Base-by-base conservation (phyloP, 768 basidiomycete genomes). In the Naganishia vaughanmartiniae region DNA sequence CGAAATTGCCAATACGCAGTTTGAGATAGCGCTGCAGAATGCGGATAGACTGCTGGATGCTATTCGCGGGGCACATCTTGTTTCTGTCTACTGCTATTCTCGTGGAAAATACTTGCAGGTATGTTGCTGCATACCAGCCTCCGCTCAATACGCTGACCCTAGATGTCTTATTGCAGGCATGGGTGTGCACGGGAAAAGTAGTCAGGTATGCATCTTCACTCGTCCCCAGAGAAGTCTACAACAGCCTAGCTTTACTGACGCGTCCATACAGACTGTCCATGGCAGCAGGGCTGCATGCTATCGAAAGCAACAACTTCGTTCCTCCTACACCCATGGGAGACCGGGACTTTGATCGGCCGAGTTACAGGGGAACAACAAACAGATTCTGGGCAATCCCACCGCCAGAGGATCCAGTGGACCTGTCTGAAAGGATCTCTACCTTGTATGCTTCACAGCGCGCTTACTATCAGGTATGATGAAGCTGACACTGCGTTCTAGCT, bases 21-120 rank as follows among this genome's bases (percentile, higher is more conserved):
- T 77, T 63, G 58, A 66, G 26, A 55, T 65, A 28, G 75, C 70
- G 24, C 31, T 74, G 2, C 36, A 31, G 14, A 55, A 60, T 21
- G 45, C 48, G 24, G 75, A 76, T 53, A 57, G 74, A 19, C 28
- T 73, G 17, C 39, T 76, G 30, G 74, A 76, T 63, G 65, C 70
- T 10, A 65, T 74, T 17, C 42, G 74, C 1, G 75, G 72, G 4
- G 66, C 58, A 34, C 55, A 69, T 45, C 57, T 75, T 6, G 26
- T 75, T n/a, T 65, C 65, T 9, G 67, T 46, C 17, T 73, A 70
- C 54, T 65, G 54, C 21, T 72, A 70, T 58, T 33, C 60, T 28
- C 54, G 42, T 6, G 72, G 67, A 34, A 45, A 69, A 46, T 76
- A 66, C 42, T 26, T 60, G 19, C 51, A 69, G 45, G 75, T 67